Conservation (phyloP, 305 asterid species). For the Fraxinus nigra region DNA sequence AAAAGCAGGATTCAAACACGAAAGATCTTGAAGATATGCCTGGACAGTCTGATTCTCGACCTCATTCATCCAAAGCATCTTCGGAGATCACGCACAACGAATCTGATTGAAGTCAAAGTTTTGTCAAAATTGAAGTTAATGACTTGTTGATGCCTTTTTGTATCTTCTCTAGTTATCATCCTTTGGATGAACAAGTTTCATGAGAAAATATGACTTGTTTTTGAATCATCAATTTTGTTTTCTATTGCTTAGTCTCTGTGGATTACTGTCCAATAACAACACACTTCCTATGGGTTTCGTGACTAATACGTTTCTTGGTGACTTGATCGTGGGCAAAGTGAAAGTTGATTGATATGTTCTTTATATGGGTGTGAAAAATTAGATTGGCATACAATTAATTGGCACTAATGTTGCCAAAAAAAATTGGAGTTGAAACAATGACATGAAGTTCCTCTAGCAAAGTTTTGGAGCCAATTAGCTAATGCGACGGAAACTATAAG, state of each 20-base stretch:
- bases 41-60: slow-evolving; percentile 28
- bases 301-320: not conserved
- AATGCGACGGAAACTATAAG: not conserved
- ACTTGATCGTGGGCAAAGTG: not conserved
- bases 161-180: not conserved
- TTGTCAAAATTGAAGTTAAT: slow-evolving; percentile 24
- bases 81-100: slow-evolving; percentile 32
- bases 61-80: slow-evolving; percentile 37
- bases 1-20: slow-evolving; percentile 24
- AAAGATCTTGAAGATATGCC: slow-evolving; percentile 31
- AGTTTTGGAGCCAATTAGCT: not conserved
- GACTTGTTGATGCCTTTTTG: slow-evolving; percentile 22
- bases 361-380: not conserved
- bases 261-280: not conserved
- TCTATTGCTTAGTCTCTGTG: not conserved
- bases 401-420: not conserved
- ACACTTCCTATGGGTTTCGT: not conserved
- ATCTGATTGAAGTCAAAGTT: slow-evolving; percentile 33
- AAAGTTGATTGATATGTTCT: not conserved
- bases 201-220: not conserved
- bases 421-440: not conserved
- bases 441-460: not conserved
- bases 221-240: not conserved
- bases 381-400: not conserved
- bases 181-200: slow-evolving; percentile 9